phyloP scores from a whole-genome alignment of 306 rosid species.

The Styphnolobium japonicum region DNA sequence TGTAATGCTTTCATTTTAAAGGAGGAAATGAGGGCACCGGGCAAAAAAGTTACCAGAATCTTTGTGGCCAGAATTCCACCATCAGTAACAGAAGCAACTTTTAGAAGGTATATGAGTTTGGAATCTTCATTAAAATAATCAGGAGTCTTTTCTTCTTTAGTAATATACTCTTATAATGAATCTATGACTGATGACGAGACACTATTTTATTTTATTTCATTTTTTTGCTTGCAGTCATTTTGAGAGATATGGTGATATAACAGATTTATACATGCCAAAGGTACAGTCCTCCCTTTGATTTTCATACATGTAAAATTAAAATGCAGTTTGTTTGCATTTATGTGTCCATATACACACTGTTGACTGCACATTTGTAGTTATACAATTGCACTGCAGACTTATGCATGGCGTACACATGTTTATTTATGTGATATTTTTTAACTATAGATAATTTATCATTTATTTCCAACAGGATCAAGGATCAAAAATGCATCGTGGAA shows the following conservation, averaged over 20 bases:
- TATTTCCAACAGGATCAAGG: slow-evolving; percentile 74
- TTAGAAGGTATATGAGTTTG: slow-evolving; percentile 63
- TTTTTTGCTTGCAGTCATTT: slow-evolving; percentile 72
- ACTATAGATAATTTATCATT: neutral
- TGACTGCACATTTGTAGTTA: neutral
- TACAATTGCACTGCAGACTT: neutral
- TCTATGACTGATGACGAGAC: neutral
- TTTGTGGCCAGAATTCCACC: slow-evolving; percentile 95
- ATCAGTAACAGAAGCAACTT: slow-evolving; percentile 79
- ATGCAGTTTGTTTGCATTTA: neutral
- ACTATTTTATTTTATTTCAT: neutral
- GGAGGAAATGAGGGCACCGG: slow-evolving; percentile 98
- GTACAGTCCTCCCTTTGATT: slow-evolving; percentile 39
- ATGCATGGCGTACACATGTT: neutral
- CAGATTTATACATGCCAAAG: slow-evolving; percentile 98
- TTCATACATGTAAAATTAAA: neutral
- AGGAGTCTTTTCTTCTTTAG: neutral
- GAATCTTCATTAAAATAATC: neutral
- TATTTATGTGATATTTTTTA: neutral
- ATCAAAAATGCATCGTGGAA: slow-evolving; percentile 87
- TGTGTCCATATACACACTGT: neutral
- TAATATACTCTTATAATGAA: neutral
- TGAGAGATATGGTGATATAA: slow-evolving; percentile 97
- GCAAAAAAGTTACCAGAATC: slow-evolving; percentile 83
- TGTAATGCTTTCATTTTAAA: slow-evolving; percentile 29